Evolutionary conservation across 148 eudicot species (phyloP).

Genomic region (Silene latifolia): DNA sequence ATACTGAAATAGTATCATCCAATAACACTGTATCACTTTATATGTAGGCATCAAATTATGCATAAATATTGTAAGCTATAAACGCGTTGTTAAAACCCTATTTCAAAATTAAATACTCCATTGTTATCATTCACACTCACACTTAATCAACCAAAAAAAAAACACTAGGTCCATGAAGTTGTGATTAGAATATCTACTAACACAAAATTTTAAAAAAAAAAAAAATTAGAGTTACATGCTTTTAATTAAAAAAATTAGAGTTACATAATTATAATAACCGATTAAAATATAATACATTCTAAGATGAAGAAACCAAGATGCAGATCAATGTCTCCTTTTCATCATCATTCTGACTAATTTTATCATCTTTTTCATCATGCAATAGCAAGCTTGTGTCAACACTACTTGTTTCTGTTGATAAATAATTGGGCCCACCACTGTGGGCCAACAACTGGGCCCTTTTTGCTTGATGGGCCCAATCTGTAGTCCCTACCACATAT

Average conservation of each 20-base stretch:
- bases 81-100: neutral
- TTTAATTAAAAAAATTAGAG: constrained; percentile 1
- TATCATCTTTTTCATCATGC: constrained; percentile 17
- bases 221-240: constrained; percentile 16
- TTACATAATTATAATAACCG: constrained; percentile 11
- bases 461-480: constrained; percentile 64
- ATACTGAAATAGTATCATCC: too few species aligned
- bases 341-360: constrained; percentile 5
- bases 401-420: neutral
- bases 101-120: neutral
- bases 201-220: neutral
- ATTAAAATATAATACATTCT: constrained; percentile 9
- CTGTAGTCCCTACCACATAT: constrained; percentile 77
- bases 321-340: constrained; percentile 45
- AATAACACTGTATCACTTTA: too few species aligned
- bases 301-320: constrained; percentile 49
- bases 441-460: constrained; percentile 65
- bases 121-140: constrained; percentile 18
- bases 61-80: neutral
- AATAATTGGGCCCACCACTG: constrained; percentile 7
- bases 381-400: constrained; percentile 19
- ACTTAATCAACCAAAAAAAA: neutral
- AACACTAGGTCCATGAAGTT: constrained; percentile 1
- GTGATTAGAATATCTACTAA: constrained; percentile 15
- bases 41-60: too few species aligned